phyloP scores from a whole-genome alignment of 768 basidiomycete species.

The Boletus patriciae region DNA sequence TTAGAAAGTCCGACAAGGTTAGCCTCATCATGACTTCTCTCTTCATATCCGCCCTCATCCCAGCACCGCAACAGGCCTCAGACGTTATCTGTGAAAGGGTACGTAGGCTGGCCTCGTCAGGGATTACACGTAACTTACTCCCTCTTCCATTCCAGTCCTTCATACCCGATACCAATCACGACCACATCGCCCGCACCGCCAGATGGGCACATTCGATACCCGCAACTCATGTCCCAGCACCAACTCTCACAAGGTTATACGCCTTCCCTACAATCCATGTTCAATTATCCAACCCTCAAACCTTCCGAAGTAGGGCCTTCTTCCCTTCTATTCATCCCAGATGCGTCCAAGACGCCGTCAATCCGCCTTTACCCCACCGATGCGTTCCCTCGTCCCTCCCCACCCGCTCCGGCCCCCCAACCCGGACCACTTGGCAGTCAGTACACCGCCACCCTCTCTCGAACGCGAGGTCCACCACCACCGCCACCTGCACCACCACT shows the following conservation, averaged over 20 bases:
- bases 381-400: constrained; percentile 37
- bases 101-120: constrained; percentile 19
- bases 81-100: constrained; percentile 37
- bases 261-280: constrained; percentile 79
- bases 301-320: constrained; percentile 36
- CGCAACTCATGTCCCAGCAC: constrained; percentile 76
- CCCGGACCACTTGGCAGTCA: constrained; percentile 10
- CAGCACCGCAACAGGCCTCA: constrained; percentile 28
- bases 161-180: constrained; percentile 60
- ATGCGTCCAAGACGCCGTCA: constrained; percentile 26
- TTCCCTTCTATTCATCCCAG: constrained; percentile 48
- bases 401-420: constrained; percentile 18
- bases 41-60: constrained; percentile 36
- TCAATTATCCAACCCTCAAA: constrained; percentile 40
- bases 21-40: constrained; percentile 42
- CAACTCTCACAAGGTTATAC: constrained; percentile 77
- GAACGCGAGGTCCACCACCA: constrained; percentile 26
- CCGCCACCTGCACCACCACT: constrained; percentile 23
- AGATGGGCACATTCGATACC: constrained; percentile 53
- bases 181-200: constrained; percentile 66
- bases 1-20: constrained; percentile 61
- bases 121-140: constrained; percentile 9
- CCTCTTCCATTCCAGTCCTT: constrained; percentile 27
- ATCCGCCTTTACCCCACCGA: constrained; percentile 33
- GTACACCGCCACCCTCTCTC: constrained; percentile 25